Evolutionary conservation across 352 stramenopile species (phyloP), one percentile per base, ranked within the genome.

Genomic region (Pythium pectinolyticum): DNA sequence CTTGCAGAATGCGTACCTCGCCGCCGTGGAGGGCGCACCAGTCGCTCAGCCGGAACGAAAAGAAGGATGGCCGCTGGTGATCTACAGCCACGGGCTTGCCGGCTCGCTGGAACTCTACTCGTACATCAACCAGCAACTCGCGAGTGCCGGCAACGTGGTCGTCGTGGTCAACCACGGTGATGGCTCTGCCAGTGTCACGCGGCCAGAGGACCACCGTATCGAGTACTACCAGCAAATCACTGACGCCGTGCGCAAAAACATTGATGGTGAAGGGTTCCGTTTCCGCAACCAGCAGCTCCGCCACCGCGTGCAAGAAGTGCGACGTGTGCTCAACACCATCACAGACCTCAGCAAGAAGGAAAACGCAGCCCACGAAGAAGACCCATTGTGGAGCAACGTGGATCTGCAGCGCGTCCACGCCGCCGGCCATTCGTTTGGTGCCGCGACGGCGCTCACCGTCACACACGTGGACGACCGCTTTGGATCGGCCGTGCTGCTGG

Each of bases 201-300:
- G 72, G 10, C 65, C 66, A 0, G 64, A 70, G 28, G 69, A 80
- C 57, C 61, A 71, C 8, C 68, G 61, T 22, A 70, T 83, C 28
- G 69, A 78, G 53, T 90, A 89, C 61, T 90, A 90, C 67, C 64
- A 85, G 50, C 69, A 74, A 43, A 79, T 88, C 41, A 77, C 82
- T 2, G 37, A 51, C 5, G 75, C 75, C 28, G 68, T 86, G 25
- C 64, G 66, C 20, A 63, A 83, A 54, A 75, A 90, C 40, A 63
- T 80, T 19, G 49, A 83, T 46, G 75, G 74, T 43, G 77, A 71
- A 19, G 79, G 77, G 51, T 88, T 83, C 60, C 70, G 70, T 8
- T 85, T 89, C 47, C 82, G 82, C 25, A 84, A 88, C 61, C 53
- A 55, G n/a, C 82, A 90, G 64, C 61, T 90, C 10, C 72, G 66